Percentiles rank a stretch among this genome's conserved stretches.
phyloP scores from a whole-genome alignment of 1,284 basidiomycete genomes.

The Ustilago esculenta region DNA sequence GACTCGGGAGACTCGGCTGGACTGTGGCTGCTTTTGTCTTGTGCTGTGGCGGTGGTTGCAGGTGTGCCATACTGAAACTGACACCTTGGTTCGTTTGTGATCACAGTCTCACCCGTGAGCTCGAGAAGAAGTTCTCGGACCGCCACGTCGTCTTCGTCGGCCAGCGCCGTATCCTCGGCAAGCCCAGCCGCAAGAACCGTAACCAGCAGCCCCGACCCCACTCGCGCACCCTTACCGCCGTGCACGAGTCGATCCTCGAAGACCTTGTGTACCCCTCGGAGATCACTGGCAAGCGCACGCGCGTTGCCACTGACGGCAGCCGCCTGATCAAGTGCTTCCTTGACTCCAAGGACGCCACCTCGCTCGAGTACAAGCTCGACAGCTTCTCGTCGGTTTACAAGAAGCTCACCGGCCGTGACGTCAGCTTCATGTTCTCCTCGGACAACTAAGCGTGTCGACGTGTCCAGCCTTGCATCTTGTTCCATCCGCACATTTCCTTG shows the following conservation, averaged over 20 bases:
- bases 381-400: slow-evolving; percentile 95
- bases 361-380: slow-evolving; percentile 99
- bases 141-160: slow-evolving; percentile 98
- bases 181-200: slow-evolving; percentile 91
- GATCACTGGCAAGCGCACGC: slow-evolving; percentile 97
- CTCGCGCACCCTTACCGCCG: slow-evolving; percentile 93
- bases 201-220: slow-evolving; percentile 96
- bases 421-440: slow-evolving; percentile 69
- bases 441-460: slow-evolving; percentile 47
- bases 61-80: too few relatives aligned
- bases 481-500: background rate
- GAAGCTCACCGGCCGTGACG: slow-evolving; percentile 91
- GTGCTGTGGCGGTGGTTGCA: too few relatives aligned
- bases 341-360: slow-evolving; percentile 97
- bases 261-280: slow-evolving; percentile 99
- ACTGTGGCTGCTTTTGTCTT: slow-evolving; percentile 4
- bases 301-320: slow-evolving; percentile 69
- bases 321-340: slow-evolving; percentile 74
- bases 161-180: slow-evolving; percentile 97
- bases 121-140: slow-evolving; percentile 99
- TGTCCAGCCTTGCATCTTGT: background rate
- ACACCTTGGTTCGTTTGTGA: too few relatives aligned
- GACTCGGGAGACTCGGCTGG: too few relatives aligned
- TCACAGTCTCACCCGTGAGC: slow-evolving; percentile 91
- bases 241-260: slow-evolving; percentile 98